Evolutionary conservation across 345 rosid species (phyloP).

Genomic region (Gossypium longicalyx): DNA sequence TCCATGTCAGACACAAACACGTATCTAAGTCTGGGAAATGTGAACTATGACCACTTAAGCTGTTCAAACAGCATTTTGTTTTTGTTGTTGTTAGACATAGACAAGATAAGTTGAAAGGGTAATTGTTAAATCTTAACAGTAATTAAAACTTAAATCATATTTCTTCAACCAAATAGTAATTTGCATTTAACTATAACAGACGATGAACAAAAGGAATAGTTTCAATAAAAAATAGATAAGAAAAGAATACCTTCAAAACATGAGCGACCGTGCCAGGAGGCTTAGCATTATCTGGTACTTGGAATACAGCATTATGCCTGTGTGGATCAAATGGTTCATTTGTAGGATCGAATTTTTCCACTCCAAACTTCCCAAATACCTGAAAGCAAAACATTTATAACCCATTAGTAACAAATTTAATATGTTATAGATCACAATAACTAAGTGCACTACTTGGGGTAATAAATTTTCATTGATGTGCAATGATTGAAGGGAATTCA

Average conservation of each 20-base stretch:
- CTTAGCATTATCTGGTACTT: conserved; percentile 76
- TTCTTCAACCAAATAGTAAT: background rate
- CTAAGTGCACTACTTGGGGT: background rate
- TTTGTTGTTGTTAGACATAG: background rate
- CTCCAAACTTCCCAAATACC: conserved; percentile 75
- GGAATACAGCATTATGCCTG: conserved; percentile 78
- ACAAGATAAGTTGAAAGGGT: background rate
- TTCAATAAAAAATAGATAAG: background rate
- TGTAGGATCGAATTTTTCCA: conserved; percentile 69
- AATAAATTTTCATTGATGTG: background rate
- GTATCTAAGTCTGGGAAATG: background rate
- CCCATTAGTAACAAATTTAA: background rate
- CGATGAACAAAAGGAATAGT: background rate
- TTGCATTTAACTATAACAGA: background rate
- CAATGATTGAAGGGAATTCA: background rate
- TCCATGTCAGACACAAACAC: background rate
- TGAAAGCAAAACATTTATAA: conserved; percentile 22
- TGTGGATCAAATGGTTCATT: conserved; percentile 91
- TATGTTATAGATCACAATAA: background rate
- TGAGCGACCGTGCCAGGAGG: conserved; percentile 76
- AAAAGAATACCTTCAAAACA: conserved; percentile 70
- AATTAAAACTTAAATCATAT: background rate
- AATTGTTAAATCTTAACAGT: background rate
- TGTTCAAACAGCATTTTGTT: background rate
- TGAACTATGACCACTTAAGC: background rate